Evolutionary conservation across 1,139 yeast genomes (phyloP).

Genomic region (Blastobotrys arbuscula): DNA sequence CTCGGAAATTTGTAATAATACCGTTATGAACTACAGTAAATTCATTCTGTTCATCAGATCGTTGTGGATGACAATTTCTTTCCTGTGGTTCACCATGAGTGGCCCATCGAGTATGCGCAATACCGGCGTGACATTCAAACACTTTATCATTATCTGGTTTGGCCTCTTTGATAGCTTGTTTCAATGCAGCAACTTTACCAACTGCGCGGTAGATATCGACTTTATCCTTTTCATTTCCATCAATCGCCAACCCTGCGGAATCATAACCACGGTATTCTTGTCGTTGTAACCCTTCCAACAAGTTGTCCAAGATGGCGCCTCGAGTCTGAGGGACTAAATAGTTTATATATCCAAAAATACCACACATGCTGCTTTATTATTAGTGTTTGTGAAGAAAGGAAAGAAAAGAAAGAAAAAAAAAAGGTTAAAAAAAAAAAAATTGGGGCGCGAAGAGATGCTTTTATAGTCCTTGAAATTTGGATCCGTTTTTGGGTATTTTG

Average conservation of each 20-base stretch:
- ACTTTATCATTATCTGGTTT: constrained; percentile 52
- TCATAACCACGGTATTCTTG: constrained; percentile 98
- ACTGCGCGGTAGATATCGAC: constrained; percentile 73
- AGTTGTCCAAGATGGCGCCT: constrained; percentile 85
- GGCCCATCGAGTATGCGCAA: constrained; percentile 99
- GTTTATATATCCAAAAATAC: constrained; percentile 97
- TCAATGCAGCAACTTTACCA: constrained; percentile 86
- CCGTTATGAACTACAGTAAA: constrained; percentile 96
- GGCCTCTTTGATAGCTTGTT: constrained; percentile 51
- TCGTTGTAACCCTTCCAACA: constrained; percentile 86
- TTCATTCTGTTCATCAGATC: constrained; percentile 76
- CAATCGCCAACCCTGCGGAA: constrained; percentile 93
- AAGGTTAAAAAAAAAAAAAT: not conserved
- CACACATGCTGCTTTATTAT: constrained; percentile 41
- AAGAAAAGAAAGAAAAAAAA: not conserved
- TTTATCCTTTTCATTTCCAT: constrained; percentile 55
- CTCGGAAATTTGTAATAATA: constrained; percentile 93
- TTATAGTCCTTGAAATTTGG: not conserved
- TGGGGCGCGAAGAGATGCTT: not conserved
- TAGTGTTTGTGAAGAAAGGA: not conserved
- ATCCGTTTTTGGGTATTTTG: too few species aligned
- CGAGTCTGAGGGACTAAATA: constrained; percentile 86
- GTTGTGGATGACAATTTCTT: constrained; percentile 91
- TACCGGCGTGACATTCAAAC: constrained; percentile 86
- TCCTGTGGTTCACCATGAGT: constrained; percentile 94